phyloP scores from a whole-genome alignment of 306 rosid genomes.

The Castanea sativa region DNA sequence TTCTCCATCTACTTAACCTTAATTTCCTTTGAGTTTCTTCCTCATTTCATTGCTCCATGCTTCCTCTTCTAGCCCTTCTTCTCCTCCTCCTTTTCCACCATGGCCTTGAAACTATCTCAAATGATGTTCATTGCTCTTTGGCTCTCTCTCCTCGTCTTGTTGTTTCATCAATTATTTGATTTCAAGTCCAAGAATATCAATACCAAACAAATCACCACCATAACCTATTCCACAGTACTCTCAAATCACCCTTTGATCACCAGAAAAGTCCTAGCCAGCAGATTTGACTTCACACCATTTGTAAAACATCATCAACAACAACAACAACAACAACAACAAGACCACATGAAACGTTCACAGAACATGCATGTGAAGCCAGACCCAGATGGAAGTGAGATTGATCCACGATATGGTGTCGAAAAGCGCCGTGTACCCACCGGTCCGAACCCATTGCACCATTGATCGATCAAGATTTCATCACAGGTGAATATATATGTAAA shows the following conservation, averaged over 20 bases:
- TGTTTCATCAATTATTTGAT: constrained; percentile 55
- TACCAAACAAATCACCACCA: constrained; percentile 33
- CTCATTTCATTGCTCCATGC: constrained; percentile 59
- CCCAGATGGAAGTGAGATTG: constrained; percentile 45
- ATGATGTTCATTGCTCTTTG: constrained; percentile 48
- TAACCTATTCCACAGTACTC: constrained; percentile 14
- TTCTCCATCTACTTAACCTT: constrained; percentile 12
- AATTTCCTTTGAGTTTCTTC: constrained; percentile 20
- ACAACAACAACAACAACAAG: background rate
- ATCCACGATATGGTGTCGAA: constrained; percentile 87
- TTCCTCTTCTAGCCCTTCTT: constrained; percentile 53
- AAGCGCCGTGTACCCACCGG: constrained; percentile 94
- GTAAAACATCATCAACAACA: constrained; percentile 26
- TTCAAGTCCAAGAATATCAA: constrained; percentile 44
- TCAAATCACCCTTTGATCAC: constrained; percentile 34
- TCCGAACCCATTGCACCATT: constrained; percentile 95
- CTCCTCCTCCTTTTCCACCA: constrained; percentile 49
- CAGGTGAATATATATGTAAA: background rate
- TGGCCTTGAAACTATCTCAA: constrained; percentile 67
- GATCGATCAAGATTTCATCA: constrained; percentile 34
- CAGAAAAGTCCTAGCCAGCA: constrained; percentile 75
- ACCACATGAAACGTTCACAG: background rate
- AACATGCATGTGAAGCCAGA: constrained; percentile 15
- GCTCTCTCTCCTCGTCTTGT: constrained; percentile 49
- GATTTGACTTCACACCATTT: constrained; percentile 74